Percentiles rank a stretch among this genome's conserved stretches.
Evolutionary conservation across 2,329 filamentous ascomycete species (phyloP).

Genomic region (Coniochaeta hoffmannii): DNA sequence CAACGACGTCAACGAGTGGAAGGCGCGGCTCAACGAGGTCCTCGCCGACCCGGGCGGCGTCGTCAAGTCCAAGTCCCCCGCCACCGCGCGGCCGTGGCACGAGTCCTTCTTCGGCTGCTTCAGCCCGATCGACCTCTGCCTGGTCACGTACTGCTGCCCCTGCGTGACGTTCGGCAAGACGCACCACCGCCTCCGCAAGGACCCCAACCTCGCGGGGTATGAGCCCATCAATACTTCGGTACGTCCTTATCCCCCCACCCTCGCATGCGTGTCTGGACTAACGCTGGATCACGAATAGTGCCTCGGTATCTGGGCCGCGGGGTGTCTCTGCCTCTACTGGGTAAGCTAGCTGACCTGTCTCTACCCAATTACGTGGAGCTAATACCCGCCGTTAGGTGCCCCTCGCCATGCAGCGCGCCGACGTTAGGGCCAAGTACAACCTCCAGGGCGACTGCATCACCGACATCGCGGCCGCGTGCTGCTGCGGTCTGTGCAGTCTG

Average conservation of each 20-base stretch:
- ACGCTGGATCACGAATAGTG: constrained; percentile 25
- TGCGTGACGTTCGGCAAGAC: constrained; percentile 43
- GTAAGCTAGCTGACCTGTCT: no score
- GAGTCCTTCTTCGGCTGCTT: constrained; percentile 36
- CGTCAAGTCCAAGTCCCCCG: constrained; percentile 33
- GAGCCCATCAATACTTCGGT: constrained; percentile 40
- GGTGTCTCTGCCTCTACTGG: constrained; percentile 32
- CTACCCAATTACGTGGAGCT: no score
- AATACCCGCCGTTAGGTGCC: constrained; percentile 23
- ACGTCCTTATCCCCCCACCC: constrained; percentile 13
- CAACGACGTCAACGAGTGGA: constrained; percentile 36
- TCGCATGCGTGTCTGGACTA: background rate
- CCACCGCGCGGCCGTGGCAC: constrained; percentile 28
- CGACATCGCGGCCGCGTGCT: constrained; percentile 34
- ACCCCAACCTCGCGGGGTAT: constrained; percentile 31
- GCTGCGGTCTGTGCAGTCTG: constrained; percentile 36
- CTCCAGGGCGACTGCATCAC: constrained; percentile 34
- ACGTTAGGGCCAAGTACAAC: constrained; percentile 36
- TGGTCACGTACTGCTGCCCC: constrained; percentile 37
- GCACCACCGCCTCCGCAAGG: constrained; percentile 34
- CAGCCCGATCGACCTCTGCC: constrained; percentile 33
- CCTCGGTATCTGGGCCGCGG: constrained; percentile 32
- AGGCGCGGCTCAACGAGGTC: constrained; percentile 33
- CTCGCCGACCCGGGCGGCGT: constrained; percentile 32
- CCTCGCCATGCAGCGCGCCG: constrained; percentile 35